Conservation (phyloP, 1,284 basidiomycete species). For the Amylostereum areolatum region DNA sequence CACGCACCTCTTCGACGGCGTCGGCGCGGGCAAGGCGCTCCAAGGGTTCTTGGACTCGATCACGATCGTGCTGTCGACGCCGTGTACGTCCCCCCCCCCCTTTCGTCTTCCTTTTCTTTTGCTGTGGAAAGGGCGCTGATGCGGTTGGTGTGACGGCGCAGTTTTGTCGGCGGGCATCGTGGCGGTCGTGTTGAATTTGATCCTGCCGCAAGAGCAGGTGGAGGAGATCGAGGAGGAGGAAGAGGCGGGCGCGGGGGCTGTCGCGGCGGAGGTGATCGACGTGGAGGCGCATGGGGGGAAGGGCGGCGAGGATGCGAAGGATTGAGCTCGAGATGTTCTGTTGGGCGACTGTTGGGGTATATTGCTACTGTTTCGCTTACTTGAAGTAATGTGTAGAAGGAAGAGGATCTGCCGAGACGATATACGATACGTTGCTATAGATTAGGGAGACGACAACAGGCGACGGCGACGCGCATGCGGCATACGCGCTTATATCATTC, state of each 20-base stretch:
- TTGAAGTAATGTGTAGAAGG: no score
- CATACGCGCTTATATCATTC: no score
- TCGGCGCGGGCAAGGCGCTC: slow-evolving; percentile 55
- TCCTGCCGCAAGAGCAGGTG: slow-evolving; percentile 49
- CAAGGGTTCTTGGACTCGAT: slow-evolving; percentile 74
- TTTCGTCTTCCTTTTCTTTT: background rate
- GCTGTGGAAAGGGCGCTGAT: slow-evolving; percentile 1
- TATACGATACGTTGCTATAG: no score
- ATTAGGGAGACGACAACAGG: no score
- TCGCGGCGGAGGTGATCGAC: background rate
- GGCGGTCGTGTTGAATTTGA: slow-evolving; percentile 58
- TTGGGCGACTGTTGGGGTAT: no score
- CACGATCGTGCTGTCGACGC: slow-evolving; percentile 72
- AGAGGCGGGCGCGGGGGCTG: slow-evolving; percentile 1
- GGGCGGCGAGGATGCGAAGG: no score
- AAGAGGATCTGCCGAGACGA: no score
- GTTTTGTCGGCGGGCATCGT: slow-evolving; percentile 66
- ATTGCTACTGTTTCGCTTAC: no score
- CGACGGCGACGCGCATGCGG: no score
- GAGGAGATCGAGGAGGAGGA: slow-evolving; percentile 24
- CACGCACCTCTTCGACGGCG: slow-evolving; percentile 63
- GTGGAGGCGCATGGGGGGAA: no score
- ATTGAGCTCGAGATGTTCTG: no score
- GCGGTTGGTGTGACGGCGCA: slow-evolving; percentile 17
- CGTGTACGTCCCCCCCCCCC: slow-evolving; percentile 46